These are phyloP conservation scores for Nemania sp. DNA, from an alignment of 2,329 filamentous ascomycete genomes.

Conservation along the genomic window DNA sequence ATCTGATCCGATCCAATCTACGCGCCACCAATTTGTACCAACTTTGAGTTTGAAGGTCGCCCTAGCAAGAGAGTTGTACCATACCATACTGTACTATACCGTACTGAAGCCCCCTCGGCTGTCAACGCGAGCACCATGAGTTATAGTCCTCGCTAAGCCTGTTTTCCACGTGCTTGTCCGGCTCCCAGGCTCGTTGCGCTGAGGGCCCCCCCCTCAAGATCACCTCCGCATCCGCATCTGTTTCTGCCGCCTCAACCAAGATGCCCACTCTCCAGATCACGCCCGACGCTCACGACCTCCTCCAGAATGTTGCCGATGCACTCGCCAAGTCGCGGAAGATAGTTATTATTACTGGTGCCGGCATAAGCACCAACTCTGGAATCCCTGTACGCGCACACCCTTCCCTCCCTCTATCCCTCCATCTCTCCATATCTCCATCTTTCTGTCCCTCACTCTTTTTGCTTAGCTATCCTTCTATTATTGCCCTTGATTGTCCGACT, in stretches of 20 bases:
- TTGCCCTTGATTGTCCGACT: constrained; percentile 27
- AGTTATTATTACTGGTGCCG: constrained; percentile 78
- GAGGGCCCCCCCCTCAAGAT: no score
- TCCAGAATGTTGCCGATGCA: constrained; percentile 74
- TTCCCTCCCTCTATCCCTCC: not conserved
- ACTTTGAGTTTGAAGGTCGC: not conserved
- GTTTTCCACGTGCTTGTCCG: constrained; percentile 24
- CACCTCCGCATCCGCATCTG: no score
- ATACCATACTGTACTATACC: no score
- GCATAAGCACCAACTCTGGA: constrained; percentile 80
- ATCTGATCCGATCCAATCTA: not conserved
- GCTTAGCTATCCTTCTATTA: not conserved
- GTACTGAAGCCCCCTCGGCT: not conserved
- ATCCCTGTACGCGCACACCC: constrained; percentile 69
- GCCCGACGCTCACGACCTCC: constrained; percentile 62
- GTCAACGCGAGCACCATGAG: constrained; percentile 17
- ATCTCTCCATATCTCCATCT: no score
- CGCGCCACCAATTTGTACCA: not conserved
- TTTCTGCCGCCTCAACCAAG: constrained; percentile 41
- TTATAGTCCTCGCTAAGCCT: constrained; percentile 23
- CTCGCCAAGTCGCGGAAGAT: constrained; percentile 75
- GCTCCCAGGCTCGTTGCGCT: constrained; percentile 15
- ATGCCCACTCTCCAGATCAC: constrained; percentile 72
- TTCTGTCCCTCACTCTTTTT: not conserved
- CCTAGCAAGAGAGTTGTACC: no score